Percentiles rank a stretch among this genome's conserved stretches.
These are phyloP conservation scores for Phytomonas francai DNA, from an alignment of 208 protist species.

Conservation along the genomic window DNA sequence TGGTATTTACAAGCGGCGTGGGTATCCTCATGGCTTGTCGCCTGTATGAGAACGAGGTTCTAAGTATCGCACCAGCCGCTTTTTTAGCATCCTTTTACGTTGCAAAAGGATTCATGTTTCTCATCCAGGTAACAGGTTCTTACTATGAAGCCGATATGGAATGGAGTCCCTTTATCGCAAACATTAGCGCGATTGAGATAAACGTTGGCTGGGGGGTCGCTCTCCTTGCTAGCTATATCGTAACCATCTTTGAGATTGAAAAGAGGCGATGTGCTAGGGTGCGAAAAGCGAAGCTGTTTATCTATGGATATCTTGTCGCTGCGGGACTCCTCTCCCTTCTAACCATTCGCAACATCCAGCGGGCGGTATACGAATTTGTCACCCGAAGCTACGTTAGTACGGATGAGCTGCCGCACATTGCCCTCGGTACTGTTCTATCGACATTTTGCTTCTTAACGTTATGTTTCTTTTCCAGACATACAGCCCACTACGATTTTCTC, in stretches of 20 bases:
- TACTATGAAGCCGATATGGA: conserved; percentile 51
- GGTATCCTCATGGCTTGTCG: conserved; percentile 45
- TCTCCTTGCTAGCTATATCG: conserved; percentile 41
- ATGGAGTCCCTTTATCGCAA: not conserved
- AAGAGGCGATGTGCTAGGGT: conserved; percentile 25
- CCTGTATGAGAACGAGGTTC: conserved; percentile 55
- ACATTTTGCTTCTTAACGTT: conserved; percentile 52
- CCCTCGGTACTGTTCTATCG: conserved; percentile 34
- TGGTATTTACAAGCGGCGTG: conserved; percentile 51
- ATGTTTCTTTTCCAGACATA: conserved; percentile 47
- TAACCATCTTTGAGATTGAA: conserved; percentile 46
- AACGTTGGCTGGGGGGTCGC: conserved; percentile 45
- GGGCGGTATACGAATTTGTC: conserved; percentile 69
- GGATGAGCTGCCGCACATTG: conserved; percentile 46
- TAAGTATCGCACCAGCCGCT: conserved; percentile 32
- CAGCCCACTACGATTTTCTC: conserved; percentile 20
- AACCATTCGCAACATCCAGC: conserved; percentile 73
- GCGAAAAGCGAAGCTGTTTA: conserved; percentile 19
- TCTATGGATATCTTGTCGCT: conserved; percentile 26
- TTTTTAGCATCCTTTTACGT: conserved; percentile 64
- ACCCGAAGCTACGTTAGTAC: conserved; percentile 61
- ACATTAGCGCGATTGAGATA: conserved; percentile 21
- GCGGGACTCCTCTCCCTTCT: conserved; percentile 26
- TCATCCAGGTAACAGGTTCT: conserved; percentile 64
- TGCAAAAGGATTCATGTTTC: conserved; percentile 70